Conservation (phyloP, 1,284 basidiomycete genomes). For the Sporisorium scitamineum region DNA sequence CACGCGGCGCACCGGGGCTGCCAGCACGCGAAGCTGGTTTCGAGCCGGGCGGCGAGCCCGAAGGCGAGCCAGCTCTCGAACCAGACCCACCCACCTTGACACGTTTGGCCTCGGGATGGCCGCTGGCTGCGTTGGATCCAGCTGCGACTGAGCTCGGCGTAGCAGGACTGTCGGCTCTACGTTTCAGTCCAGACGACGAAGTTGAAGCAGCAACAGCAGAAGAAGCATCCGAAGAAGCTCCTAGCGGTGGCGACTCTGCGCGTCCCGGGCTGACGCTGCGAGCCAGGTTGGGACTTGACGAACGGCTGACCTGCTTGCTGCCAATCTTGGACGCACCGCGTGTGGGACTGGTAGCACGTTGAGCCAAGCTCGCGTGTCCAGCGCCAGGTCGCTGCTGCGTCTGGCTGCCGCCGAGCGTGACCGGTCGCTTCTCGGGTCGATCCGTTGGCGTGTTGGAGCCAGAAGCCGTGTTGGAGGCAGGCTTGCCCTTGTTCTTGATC, state of each 20-base stretch:
- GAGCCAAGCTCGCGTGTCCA: conserved; percentile 56
- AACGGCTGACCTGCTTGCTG: conserved; percentile 53
- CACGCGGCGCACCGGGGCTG: conserved; percentile 40
- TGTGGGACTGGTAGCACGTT: conserved; percentile 55
- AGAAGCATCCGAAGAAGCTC: conserved; percentile 4
- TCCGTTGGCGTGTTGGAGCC: conserved; percentile 45
- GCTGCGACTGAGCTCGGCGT: conserved; percentile 3
- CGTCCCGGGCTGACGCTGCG: conserved; percentile 35
- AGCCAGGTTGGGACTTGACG: conserved; percentile 36
- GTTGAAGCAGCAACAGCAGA: conserved; percentile 5
- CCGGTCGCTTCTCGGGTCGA: conserved; percentile 44
- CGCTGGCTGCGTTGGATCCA: conserved; percentile 4
- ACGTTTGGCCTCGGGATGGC: conserved; percentile 51
- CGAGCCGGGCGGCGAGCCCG: conserved; percentile 31
- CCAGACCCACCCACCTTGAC: conserved; percentile 39
- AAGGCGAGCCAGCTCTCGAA: conserved; percentile 33
- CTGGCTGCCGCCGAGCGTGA: conserved; percentile 11
- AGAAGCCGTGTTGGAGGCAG: conserved; percentile 21
- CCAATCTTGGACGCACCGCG: conserved; percentile 46
- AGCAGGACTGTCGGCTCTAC: conserved; percentile 34
- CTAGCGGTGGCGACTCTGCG: conserved; percentile 40
- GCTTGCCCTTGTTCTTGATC: conserved; percentile 44
- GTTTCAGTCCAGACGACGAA: conserved; percentile 35
- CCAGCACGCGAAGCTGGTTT: conserved; percentile 42
- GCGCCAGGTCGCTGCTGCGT: conserved; percentile 53